Conservation (phyloP, 768 basidiomycete genomes). For the Panaeolus cyanescens region DNA sequence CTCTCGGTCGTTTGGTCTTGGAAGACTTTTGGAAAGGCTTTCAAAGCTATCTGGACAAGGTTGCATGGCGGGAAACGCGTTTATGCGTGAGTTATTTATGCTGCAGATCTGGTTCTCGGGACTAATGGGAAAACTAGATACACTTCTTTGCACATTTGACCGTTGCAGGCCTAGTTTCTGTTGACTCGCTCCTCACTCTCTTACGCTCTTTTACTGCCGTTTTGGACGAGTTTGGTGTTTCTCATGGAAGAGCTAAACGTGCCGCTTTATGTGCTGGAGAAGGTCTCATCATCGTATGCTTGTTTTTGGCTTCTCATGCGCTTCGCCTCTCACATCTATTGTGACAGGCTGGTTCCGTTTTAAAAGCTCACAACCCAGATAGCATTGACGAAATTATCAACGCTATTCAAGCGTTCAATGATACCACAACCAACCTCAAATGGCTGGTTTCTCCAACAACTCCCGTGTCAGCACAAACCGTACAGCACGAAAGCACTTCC, state of each 20-base stretch:
- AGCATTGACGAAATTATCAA: constrained; percentile 69
- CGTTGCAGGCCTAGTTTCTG: constrained; percentile 70
- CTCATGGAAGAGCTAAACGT: constrained; percentile 79
- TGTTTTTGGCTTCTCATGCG: background rate
- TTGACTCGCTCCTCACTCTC: constrained; percentile 77
- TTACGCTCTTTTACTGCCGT: constrained; percentile 85
- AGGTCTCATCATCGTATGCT: constrained; percentile 70
- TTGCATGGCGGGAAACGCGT: constrained; percentile 89
- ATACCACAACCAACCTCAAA: constrained; percentile 58
- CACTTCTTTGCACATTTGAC: constrained; percentile 93
- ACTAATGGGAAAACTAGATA: constrained; percentile 52
- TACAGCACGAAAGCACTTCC: constrained; percentile 51
- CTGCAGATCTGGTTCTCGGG: background rate
- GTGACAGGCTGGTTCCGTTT: constrained; percentile 63
- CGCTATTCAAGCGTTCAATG: constrained; percentile 70
- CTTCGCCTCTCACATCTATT: background rate
- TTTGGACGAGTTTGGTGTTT: constrained; percentile 87
- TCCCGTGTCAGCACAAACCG: constrained; percentile 46
- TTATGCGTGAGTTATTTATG: constrained; percentile 64
- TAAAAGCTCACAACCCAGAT: constrained; percentile 63
- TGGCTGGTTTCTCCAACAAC: constrained; percentile 67
- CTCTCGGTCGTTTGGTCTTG: constrained; percentile 70
- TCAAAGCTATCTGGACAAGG: constrained; percentile 83
- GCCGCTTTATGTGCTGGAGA: constrained; percentile 83
- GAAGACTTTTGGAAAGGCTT: constrained; percentile 94